Evolutionary conservation across 345 rosid species (phyloP), one percentile per base, ranked within the genome.

Genomic region (Populus deltoides): DNA sequence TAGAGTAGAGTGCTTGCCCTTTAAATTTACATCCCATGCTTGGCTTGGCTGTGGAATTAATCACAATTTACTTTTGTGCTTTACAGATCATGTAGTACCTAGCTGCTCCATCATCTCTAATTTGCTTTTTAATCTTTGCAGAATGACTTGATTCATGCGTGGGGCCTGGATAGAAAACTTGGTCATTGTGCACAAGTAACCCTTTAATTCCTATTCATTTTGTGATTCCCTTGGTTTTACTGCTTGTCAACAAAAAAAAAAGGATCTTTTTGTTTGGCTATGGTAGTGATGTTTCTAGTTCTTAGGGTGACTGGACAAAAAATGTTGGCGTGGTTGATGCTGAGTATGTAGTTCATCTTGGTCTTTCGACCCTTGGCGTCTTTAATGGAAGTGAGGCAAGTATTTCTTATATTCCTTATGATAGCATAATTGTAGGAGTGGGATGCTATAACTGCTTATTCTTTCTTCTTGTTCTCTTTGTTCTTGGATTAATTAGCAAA

Each of bases 291-390:
- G 8, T 33, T 69, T 68, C 13, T 27, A 13, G 22, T 53, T 74
- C 65, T 79, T 80, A 95, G 98, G 99, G 99, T 47, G 96, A 95
- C 74, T 88, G 99, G 74, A 89, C 90, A 73, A 90, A 86, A 85
- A 93, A 90, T 80, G 94, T 93, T 10, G 98, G 99, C 38, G 98
- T 95, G 41, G 94, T 95, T 75, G 99, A 95, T 81, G 86, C 97
- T 1, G 94, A 95, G 88, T 95, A 88, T 85, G 84, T 95, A 78
- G 87, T 91, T 68, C 99, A 95, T 85, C 81, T 90, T 4, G 97
- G 92, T 81, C 87, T 95, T 73, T 90, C 90, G 1, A 95, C 98
- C 33, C 97, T 95, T 1, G 99, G 99, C 43, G 88, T 68, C 29
- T 79, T 81, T 72, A 86, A 86, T 39, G 77, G 72, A 70, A 80